Evolutionary conservation across 1,284 basidiomycete genomes (phyloP), one percentile per base, ranked within the genome.

Genomic region (Termitomyces sp.): DNA sequence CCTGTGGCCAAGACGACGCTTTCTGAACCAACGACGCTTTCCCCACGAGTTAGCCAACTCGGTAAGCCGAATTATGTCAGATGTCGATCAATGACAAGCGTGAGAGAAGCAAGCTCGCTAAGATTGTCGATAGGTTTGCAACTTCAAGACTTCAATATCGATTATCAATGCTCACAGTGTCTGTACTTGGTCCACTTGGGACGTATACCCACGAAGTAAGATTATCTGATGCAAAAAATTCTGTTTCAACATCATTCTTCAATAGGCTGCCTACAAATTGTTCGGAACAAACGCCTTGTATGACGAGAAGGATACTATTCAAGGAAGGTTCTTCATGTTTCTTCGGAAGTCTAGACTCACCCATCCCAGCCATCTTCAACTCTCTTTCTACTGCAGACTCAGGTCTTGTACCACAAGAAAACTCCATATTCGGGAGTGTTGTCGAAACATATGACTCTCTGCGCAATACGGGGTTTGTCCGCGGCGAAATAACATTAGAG

Each of bases 161-260:
- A 24, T n/a, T 36, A n/a, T 15, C 34, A 30, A 53, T 57, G 48
- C 47, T 55, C 30, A 61, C 33, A 55, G 73, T 82, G 13, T 80
- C 80, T 50, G 82, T 84, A 64, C 73, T 91, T 30, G 88, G 88
- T 8, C 88, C 89, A 21, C 65, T 77, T 46, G 88, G 89, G 44
- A 91, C 88, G 36, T 90, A 88, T 66, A 81, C 88, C 45, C 88
- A 91, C 61, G 86, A 90, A 74, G 88, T 84, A 57, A 56, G 76
- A 44, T 49, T 45, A 33, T 50, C 56, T 15, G 61, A 36, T 24
- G 38, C 52, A 8, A 26, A 46, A 9, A 33, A 19, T n/a, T 12
- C n/a, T 45, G 4, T 36, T 41, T 39, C 19, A 38, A 44, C 41
- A 33, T 40, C 42, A 41, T 6, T 40, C 15, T 34, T 45, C n/a